Percentiles rank a stretch among this genome's conserved stretches.
Evolutionary conservation across 352 stramenopile genomes (phyloP).

Genomic region (Phytopythium vexans): DNA sequence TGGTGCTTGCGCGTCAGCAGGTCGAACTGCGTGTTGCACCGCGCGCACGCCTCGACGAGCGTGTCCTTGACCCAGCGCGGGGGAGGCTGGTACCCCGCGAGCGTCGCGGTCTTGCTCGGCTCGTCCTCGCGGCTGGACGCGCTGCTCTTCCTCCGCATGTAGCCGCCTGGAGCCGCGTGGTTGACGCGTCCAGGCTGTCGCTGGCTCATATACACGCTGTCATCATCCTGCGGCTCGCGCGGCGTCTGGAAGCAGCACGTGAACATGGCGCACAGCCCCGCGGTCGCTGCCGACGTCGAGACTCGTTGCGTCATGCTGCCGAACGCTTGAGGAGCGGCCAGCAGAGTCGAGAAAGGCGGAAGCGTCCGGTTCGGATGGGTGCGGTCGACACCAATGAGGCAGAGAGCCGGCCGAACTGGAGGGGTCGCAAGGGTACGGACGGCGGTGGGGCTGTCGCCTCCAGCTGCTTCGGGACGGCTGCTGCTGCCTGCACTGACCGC

Average conservation of each 20-base stretch:
- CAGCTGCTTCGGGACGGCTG: no score
- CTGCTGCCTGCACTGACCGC: no score
- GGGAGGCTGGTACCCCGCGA: slow-evolving; percentile 43
- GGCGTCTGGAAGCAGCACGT: slow-evolving; percentile 60
- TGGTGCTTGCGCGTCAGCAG: slow-evolving; percentile 69
- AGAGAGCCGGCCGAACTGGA: background rate
- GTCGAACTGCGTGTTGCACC: slow-evolving; percentile 51
- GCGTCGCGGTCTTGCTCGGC: slow-evolving; percentile 10
- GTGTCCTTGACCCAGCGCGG: slow-evolving; percentile 62
- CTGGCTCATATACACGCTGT: slow-evolving; percentile 37
- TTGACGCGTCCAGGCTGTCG: slow-evolving; percentile 10
- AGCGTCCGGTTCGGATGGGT: background rate
- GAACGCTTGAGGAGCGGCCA: background rate
- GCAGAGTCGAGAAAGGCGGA: background rate
- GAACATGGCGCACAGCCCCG: slow-evolving; percentile 39
- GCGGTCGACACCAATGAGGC: background rate
- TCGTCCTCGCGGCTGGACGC: slow-evolving; percentile 3
- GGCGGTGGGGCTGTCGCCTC: no score
- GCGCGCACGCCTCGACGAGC: slow-evolving; percentile 40
- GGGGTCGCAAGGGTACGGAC: background rate
- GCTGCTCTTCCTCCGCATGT: slow-evolving; percentile 9
- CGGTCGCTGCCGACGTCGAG: background rate
- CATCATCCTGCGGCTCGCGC: slow-evolving; percentile 20
- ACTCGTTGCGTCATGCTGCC: background rate
- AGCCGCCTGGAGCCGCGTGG: slow-evolving; percentile 7